These are phyloP conservation scores for Trypanosoma avium DNA, from an alignment of 208 protist genomes.

Conservation along the genomic window DNA sequence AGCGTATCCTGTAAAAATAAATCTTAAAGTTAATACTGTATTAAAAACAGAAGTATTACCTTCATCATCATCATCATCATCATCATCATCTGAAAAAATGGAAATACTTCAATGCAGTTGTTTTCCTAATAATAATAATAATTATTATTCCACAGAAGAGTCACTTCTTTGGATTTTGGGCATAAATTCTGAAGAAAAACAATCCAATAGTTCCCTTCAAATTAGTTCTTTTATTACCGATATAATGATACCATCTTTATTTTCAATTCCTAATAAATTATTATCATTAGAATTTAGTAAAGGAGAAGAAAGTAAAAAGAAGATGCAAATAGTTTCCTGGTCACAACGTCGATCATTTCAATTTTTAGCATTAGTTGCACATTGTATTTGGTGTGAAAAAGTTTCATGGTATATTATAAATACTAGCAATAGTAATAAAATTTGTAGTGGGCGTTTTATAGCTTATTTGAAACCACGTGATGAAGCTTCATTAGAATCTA, in stretches of 20 bases:
- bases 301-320: not conserved
- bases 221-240: conserved; percentile 23
- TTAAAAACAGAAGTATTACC: not conserved
- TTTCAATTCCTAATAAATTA: too few relatives aligned
- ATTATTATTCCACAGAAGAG: too few relatives aligned
- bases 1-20: conserved; percentile 21
- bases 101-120: too few relatives aligned
- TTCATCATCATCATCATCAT: too few relatives aligned
- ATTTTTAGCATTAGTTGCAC: conserved; percentile 32
- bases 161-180: conserved; percentile 13
- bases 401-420: conserved; percentile 19
- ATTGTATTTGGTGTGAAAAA: conserved; percentile 40
- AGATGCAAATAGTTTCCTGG: conserved; percentile 19
- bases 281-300: not conserved
- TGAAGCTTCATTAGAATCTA: conserved; percentile 13
- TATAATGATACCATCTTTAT: conserved; percentile 24
- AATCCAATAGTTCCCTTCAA: not conserved
- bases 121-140: too few relatives aligned
- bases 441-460: not conserved
- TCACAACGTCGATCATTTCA: conserved; percentile 37
- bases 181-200: not conserved
- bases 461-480: conserved; percentile 18
- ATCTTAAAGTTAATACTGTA: not conserved
- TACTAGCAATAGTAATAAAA: not conserved
- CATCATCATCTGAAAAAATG: too few relatives aligned